Base-by-base conservation (phyloP, 495 filamentous ascomycete species). In the Glonium stellatum region DNA sequence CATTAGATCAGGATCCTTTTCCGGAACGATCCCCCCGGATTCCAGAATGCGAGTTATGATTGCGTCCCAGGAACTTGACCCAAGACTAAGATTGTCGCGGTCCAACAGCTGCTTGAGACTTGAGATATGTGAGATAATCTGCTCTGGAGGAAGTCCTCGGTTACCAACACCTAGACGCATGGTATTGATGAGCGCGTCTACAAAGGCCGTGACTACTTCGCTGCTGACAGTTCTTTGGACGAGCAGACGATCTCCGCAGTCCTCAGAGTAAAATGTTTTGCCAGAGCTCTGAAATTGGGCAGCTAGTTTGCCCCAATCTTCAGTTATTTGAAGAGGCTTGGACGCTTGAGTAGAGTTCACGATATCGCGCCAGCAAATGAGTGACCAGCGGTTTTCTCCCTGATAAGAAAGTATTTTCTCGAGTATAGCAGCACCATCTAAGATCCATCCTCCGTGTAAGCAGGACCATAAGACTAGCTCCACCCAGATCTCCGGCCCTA, bases 401-500 rank as follows among this genome's bases (percentile, higher is more conserved):
- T 54, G 8, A 18, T 34, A 34, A 46, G 61, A 62, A 46, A 55
- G 61, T 67, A 81, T 72, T 49, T 75, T 67, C 37, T 73, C 64
- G 0, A 85, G 56, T 5, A 87, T 73, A 52, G 70, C 73, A 46
- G 73, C 66, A 21, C 81, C 84, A 61, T 84, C 80, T 47, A 67
- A 69, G 10, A 79, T 67, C 72, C 81, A 82, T 5, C 80, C 80
- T 59, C 83, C 80, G 64, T 86, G 82, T 25, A 86, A 74, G 65
- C 84, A 87, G 57, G 79, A 81, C 84, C 84, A 87, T 8, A 87
- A 74, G 48, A 87, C 75, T 12, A 87, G 72, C 62, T 87, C 84
- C 1, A 87, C 68, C 84, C 84, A 87, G 21, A 87, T 72, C 57
- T 84, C 80, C 19, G 79, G 78, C 0, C 79, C 78, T 1, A 86